A percentile compares a stretch with the other conserved stretches of the same genome.
phyloP scores from a whole-genome alignment of 805 yeast species.

The Zygoascus bituminiphila region DNA sequence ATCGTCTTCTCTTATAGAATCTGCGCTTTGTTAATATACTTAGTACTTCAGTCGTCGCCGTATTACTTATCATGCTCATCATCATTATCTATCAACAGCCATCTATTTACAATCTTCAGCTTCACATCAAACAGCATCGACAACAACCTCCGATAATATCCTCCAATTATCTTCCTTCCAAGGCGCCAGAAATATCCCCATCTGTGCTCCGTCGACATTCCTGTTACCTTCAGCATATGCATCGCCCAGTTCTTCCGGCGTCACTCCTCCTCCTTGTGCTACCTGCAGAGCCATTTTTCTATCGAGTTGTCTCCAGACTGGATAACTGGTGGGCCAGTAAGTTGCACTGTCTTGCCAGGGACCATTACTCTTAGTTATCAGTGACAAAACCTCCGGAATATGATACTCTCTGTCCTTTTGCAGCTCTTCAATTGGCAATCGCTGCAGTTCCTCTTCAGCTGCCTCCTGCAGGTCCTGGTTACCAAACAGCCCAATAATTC shows the following conservation, averaged over 20 bases:
- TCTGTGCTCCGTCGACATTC: constrained; percentile 47
- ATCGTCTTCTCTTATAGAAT: too few species aligned
- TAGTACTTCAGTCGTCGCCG: too few species aligned
- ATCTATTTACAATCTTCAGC: too few species aligned
- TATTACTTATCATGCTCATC: too few species aligned
- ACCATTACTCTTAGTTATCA: constrained; percentile 39
- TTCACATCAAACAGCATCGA: too few species aligned
- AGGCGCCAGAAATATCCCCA: constrained; percentile 62
- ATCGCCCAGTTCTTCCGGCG: constrained; percentile 43
- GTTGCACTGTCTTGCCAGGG: constrained; percentile 65
- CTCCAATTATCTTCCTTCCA: constrained; percentile 34
- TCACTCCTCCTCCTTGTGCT: constrained; percentile 40
- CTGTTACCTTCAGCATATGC: constrained; percentile 42
- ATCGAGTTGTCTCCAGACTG: constrained; percentile 63
- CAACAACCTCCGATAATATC: too few species aligned
- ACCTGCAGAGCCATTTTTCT: constrained; percentile 48
- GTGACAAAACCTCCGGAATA: constrained; percentile 51
- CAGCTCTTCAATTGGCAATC: constrained; percentile 39
- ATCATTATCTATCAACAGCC: too few species aligned
- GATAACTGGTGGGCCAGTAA: constrained; percentile 61
- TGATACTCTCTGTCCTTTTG: constrained; percentile 43
- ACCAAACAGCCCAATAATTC: constrained; percentile 53
- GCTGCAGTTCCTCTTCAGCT: constrained; percentile 54
- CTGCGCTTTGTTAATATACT: too few species aligned
- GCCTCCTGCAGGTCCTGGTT: constrained; percentile 43